phyloP scores from a whole-genome alignment of 768 basidiomycete genomes.

The Mycena indigotica region DNA sequence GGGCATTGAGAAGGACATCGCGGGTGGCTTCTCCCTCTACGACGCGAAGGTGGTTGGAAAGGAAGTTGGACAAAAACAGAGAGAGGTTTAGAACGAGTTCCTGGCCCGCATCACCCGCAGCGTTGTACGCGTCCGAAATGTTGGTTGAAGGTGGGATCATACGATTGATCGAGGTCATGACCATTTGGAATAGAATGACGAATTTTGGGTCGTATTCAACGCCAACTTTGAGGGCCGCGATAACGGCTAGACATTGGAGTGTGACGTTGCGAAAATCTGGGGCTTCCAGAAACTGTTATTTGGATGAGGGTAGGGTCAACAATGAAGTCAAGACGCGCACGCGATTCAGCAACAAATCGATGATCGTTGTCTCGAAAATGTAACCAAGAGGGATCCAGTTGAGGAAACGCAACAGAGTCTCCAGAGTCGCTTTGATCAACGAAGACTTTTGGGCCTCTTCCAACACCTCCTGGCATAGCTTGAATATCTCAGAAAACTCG shows the following conservation, averaged over 20 bases:
- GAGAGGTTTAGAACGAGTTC: constrained; percentile 97
- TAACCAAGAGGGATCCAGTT: constrained; percentile 99
- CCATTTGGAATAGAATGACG: constrained; percentile 95
- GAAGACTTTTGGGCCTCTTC: constrained; percentile 97
- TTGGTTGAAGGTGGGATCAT: constrained; percentile 97
- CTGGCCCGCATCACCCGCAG: constrained; percentile 89
- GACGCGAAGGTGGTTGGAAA: constrained; percentile 89
- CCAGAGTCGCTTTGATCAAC: constrained; percentile 90
- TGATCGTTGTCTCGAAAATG: constrained; percentile 97
- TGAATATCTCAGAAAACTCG: constrained; percentile 91
- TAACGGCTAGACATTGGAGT: constrained; percentile 94
- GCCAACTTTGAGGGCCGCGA: constrained; percentile 91
- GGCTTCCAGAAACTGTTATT: constrained; percentile 84
- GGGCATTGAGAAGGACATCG: constrained; percentile 93
- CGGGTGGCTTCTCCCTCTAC: constrained; percentile 90
- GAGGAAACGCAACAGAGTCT: constrained; percentile 92
- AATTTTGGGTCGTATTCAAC: constrained; percentile 99
- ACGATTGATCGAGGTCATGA: constrained; percentile 95
- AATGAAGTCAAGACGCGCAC: constrained; percentile 52
- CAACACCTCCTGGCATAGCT: constrained; percentile 92
- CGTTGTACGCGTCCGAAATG: constrained; percentile 88
- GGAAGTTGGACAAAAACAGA: constrained; percentile 96
- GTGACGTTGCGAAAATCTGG: constrained; percentile 98
- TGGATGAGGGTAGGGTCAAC: constrained; percentile 13
- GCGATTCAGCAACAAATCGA: constrained; percentile 88